Evolutionary conservation across 371 early-diverging fungal genomes (phyloP).

Genomic region (Apophysomyces ossiformis): DNA sequence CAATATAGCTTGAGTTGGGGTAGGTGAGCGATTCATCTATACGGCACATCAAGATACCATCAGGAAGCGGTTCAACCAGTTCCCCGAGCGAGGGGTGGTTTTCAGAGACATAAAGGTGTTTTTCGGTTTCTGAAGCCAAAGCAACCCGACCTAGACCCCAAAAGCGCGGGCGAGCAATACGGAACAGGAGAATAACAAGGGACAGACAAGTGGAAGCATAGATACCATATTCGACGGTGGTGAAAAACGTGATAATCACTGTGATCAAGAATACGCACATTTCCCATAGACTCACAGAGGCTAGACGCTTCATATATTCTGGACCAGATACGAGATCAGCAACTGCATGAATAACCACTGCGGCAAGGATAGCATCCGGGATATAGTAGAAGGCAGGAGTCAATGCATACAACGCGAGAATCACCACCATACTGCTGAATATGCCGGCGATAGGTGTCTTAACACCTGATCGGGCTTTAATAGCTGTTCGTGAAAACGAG

Average conservation of each 20-base stretch:
- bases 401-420: slow-evolving; percentile 78
- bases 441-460: slow-evolving; percentile 82
- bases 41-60: slow-evolving; percentile 61
- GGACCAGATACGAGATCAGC: slow-evolving; percentile 58
- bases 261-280: slow-evolving; percentile 11
- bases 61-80: slow-evolving; percentile 34
- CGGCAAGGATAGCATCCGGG: slow-evolving; percentile 77
- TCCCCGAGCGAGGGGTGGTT: slow-evolving; percentile 18
- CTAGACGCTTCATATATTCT: slow-evolving; percentile 39
- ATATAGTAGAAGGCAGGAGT: slow-evolving; percentile 88
- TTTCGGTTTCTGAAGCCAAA: slow-evolving; percentile 8
- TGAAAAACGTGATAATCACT: slow-evolving; percentile 15
- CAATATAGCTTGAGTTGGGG: slow-evolving; percentile 60
- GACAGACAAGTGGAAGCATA: slow-evolving; percentile 62
- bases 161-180: slow-evolving; percentile 64
- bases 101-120: slow-evolving; percentile 22
- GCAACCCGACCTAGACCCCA: slow-evolving; percentile 32
- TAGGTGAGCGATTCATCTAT: slow-evolving; percentile 65
- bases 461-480: slow-evolving; percentile 82
- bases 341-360: slow-evolving; percentile 80
- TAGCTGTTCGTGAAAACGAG: slow-evolving; percentile 61
- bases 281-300: slow-evolving; percentile 19
- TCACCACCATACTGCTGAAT: slow-evolving; percentile 74
- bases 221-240: slow-evolving; percentile 68
- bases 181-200: slow-evolving; percentile 57